A percentile compares a stretch with the other conserved stretches of the same genome.
Conservation (phyloP, 2,329 filamentous ascomycete genomes). For the Lachnum nothofagi region DNA sequence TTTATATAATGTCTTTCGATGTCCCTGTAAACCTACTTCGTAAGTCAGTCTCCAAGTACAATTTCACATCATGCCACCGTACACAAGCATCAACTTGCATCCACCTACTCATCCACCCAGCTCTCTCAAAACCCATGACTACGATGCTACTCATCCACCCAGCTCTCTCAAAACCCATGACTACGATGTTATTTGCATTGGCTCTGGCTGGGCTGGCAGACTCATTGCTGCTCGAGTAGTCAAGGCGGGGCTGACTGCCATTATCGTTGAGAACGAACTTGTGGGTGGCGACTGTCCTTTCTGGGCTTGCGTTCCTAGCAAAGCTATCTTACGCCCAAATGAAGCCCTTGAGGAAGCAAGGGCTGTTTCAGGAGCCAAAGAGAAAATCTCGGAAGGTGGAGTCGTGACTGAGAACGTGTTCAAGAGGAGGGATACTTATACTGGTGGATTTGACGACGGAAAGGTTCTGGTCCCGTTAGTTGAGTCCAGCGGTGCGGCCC, state of each 20-base stretch:
- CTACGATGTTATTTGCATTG: slow-evolving; percentile 12
- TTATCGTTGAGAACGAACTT: slow-evolving; percentile 11
- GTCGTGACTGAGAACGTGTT: slow-evolving; percentile 9
- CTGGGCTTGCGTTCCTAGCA: slow-evolving; percentile 11
- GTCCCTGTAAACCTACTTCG: no score
- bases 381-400: background rate
- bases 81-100: slow-evolving; percentile 10
- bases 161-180: slow-evolving; percentile 3
- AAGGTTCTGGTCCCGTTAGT: slow-evolving; percentile 1
- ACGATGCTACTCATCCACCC: slow-evolving; percentile 6
- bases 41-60: no score
- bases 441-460: slow-evolving; percentile 7
- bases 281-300: slow-evolving; percentile 12
- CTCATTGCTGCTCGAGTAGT: slow-evolving; percentile 5
- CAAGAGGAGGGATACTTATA: slow-evolving; percentile 7
- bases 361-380: slow-evolving; percentile 8
- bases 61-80: background rate
- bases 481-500: slow-evolving; percentile 4
- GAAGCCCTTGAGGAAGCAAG: slow-evolving; percentile 13
- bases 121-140: slow-evolving; percentile 4
- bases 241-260: slow-evolving; percentile 7
- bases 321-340: slow-evolving; percentile 10
- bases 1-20: no score
- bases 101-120: slow-evolving; percentile 6
- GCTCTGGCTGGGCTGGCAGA: slow-evolving; percentile 4